These are phyloP conservation scores for Sungouiozyma intestinalis DNA, from an alignment of 805 yeast genomes.

Conservation along the genomic window DNA sequence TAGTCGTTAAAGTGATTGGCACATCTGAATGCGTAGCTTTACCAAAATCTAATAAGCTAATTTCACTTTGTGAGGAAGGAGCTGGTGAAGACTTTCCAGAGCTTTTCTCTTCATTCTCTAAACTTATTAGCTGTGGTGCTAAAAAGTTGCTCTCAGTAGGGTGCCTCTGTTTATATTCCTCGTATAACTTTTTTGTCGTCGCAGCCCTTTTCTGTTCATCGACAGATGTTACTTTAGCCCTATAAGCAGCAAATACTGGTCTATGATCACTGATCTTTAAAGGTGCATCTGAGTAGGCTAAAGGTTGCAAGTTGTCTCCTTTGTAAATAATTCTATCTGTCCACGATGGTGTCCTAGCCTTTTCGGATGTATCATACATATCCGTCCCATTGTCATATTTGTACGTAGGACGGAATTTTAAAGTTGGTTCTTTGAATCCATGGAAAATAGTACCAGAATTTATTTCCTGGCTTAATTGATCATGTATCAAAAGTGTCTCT, in stretches of 20 bases:
- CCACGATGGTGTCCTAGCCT: slow-evolving; percentile 92
- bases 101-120: slow-evolving; percentile 8
- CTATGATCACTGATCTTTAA: slow-evolving; percentile 76
- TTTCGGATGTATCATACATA: slow-evolving; percentile 79
- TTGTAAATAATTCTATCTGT: slow-evolving; percentile 76
- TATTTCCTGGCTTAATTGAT: slow-evolving; percentile 74
- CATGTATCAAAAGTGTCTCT: slow-evolving; percentile 47
- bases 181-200: slow-evolving; percentile 50
- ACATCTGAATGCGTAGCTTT: not conserved
- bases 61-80: slow-evolving; percentile 1
- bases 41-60: slow-evolving; percentile 10
- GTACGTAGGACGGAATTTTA: slow-evolving; percentile 81
- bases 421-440: slow-evolving; percentile 64
- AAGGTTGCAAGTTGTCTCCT: slow-evolving; percentile 48
- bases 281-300: slow-evolving; percentile 59
- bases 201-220: slow-evolving; percentile 51
- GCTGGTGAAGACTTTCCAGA: not conserved
- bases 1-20: not conserved
- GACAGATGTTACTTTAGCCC: slow-evolving; percentile 53
- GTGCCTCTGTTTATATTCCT: slow-evolving; percentile 37
- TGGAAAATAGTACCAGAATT: slow-evolving; percentile 60
- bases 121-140: slow-evolving; percentile 11
- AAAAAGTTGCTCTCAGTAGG: slow-evolving; percentile 20
- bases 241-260: slow-evolving; percentile 80
- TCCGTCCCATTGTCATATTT: slow-evolving; percentile 81